Evolutionary conservation across 805 yeast species (phyloP), one percentile per base, ranked within the genome.

Genomic region (Candida maris): DNA sequence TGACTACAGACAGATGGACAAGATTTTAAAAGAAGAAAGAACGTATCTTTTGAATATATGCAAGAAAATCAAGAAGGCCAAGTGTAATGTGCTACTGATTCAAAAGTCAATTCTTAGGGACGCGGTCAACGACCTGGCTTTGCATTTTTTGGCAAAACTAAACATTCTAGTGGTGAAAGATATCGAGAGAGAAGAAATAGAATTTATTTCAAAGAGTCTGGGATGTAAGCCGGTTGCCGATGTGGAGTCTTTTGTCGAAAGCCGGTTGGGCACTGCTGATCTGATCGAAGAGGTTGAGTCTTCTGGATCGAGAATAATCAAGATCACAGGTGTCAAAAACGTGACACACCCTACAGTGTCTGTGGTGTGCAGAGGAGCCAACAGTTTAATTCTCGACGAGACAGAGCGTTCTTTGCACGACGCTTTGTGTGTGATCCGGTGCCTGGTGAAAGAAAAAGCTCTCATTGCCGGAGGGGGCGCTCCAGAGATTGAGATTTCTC

Each of bases 381-480:
- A 93, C 62, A 73, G 73, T 45, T 75, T 87, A 67, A 81, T 91
- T 35, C 69, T 93, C 40, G 98, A 93, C 64, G 99, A 93, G 68
- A 80, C 97, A 25, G 99, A 93, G 61, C 81, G 99, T 65, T 89
- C 97, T 3, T 69, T 93, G 46, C 99, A 93, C 56, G 99, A 93
- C 64, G 97, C 98, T 0, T 73, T 93, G 39, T 93, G 99, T 73
- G 98, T 91, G 38, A 71, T 83, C 45, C 68, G 95, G 59, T 84
- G 96, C 65, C 70, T 87, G 38, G 95, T 88, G 19, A 86, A 87
- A 57, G 87, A 85, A 59, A 82, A 76, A 56, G 95, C 89, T 1
- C 68, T 85, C 57, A 88, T 93, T 65, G 96, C 97, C 10, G 99
- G 99, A 52, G 99, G 98, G 46, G 98, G 97, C 53, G 97, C 98